These are phyloP conservation scores for Hyaloscypha finlandica DNA, from an alignment of 495 filamentous ascomycete species.

Conservation along the genomic window DNA sequence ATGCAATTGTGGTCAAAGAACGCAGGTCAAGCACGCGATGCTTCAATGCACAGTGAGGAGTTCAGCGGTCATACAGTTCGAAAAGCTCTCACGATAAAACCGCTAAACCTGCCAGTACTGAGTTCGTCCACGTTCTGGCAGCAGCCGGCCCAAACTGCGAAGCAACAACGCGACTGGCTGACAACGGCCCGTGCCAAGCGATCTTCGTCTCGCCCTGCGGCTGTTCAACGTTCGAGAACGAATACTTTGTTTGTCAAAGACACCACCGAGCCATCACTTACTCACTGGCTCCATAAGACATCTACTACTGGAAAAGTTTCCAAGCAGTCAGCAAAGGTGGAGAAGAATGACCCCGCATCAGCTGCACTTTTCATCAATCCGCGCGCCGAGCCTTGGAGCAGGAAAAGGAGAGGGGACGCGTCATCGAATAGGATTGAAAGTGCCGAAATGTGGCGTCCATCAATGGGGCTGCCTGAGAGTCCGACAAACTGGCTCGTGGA, in stretches of 20 bases:
- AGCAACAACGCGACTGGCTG: background rate
- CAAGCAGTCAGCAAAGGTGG: background rate
- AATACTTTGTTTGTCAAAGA: background rate
- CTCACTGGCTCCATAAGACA: constrained; percentile 13
- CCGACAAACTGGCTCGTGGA: constrained; percentile 28
- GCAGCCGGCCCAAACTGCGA: background rate
- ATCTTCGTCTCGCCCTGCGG: background rate
- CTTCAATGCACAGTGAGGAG: background rate
- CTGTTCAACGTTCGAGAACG: background rate
- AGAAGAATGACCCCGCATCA: background rate
- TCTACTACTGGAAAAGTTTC: background rate
- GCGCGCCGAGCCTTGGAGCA: constrained; percentile 24
- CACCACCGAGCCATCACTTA: background rate
- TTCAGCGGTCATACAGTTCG: background rate
- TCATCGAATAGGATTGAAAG: constrained; percentile 12
- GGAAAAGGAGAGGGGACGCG: constrained; percentile 16
- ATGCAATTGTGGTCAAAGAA: constrained; percentile 1
- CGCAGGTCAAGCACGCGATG: background rate
- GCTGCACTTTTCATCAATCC: constrained; percentile 20
- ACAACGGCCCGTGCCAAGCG: background rate
- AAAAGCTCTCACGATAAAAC: background rate
- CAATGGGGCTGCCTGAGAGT: constrained; percentile 12
- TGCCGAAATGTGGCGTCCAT: constrained; percentile 25
- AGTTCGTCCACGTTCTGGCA: background rate
- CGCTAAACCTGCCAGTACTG: background rate